Base-by-base conservation (phyloP, 2,329 filamentous ascomycete species). In the Fusarium pseudocircinatum region DNA sequence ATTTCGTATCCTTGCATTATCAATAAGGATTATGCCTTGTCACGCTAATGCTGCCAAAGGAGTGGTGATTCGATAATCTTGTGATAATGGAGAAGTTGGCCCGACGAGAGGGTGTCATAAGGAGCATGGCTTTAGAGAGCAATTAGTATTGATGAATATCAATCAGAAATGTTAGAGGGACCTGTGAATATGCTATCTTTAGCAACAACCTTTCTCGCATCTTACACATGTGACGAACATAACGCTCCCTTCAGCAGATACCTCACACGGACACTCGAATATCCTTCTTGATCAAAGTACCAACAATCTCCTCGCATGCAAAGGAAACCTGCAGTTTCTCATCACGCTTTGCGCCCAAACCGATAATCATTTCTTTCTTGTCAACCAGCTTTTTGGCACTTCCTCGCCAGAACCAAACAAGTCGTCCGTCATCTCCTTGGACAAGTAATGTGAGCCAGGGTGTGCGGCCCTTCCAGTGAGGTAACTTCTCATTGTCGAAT, bases 261-360 rank as follows among this genome's bases (percentile, higher is more conserved):
- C 50, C 8, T 28, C 46, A 18, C 39, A 42, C 70, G 69, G 39
- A 59, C 43, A 79, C 66, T 26, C 63, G 53, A 59, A 79, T 42
- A 30, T 69, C 67, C 54, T 72, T 70, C 24, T 79, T 75, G 43
- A 87, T 79, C 37, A 84, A 79, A 0, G 90, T 91, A 4, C 90
- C 90, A 7, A 91, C 94, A 76, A 98, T 92, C 47, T 94, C 92
- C 82, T 98, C 96, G 73, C 95, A 98, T 80, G 94, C 93, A 54
- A 95, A 90, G 68, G 91, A 94, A 30, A 86, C 86, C 39, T 96
- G 88, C 7, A 86, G 83, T 63, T 92, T 88, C 24, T 88, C 87
- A 0, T 84, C 79, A 9, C 83, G 83, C 3, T 81, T 86, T 26
- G 94, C 79, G 0, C 88, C 83, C 2, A 91, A 88, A 0, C 77